These are phyloP conservation scores for Naganishia friedmannii DNA, from an alignment of 768 basidiomycete species.

Conservation along the genomic window DNA sequence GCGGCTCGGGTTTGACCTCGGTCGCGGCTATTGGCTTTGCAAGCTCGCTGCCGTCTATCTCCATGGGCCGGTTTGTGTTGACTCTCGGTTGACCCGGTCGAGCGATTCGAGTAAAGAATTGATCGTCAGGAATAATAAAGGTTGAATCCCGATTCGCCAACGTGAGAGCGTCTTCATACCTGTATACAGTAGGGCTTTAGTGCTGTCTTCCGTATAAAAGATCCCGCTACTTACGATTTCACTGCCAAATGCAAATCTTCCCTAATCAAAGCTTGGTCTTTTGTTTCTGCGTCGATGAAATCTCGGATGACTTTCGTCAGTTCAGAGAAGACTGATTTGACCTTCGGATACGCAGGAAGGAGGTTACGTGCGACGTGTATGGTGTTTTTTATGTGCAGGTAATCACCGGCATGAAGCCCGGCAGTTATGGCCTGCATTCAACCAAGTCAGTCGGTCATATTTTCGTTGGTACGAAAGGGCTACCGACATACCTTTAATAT, in stretches of 20 bases:
- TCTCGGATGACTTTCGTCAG: constrained; percentile 13
- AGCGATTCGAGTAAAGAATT: constrained; percentile 7
- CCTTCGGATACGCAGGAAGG: constrained; percentile 28
- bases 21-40: background rate
- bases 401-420: constrained; percentile 81
- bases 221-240: constrained; percentile 23
- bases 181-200: background rate
- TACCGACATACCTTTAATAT: constrained; percentile 62
- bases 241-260: constrained; percentile 30
- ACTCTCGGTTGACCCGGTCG: background rate
- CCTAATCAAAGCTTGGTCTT: constrained; percentile 3
- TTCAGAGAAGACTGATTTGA: constrained; percentile 10
- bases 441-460: constrained; percentile 12
- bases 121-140: constrained; percentile 13
- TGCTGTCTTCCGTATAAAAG: too few relatives aligned
- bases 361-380: constrained; percentile 70
- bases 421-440: constrained; percentile 63
- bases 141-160: constrained; percentile 21
- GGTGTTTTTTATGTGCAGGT: constrained; percentile 97
- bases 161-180: constrained; percentile 18
- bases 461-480: background rate
- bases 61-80: background rate
- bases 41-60: background rate
- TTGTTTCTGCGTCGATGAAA: constrained; percentile 21
- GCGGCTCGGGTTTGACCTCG: background rate